phyloP scores from a whole-genome alignment of 2,329 filamentous ascomycete species.

The Fusarium sacchari region DNA sequence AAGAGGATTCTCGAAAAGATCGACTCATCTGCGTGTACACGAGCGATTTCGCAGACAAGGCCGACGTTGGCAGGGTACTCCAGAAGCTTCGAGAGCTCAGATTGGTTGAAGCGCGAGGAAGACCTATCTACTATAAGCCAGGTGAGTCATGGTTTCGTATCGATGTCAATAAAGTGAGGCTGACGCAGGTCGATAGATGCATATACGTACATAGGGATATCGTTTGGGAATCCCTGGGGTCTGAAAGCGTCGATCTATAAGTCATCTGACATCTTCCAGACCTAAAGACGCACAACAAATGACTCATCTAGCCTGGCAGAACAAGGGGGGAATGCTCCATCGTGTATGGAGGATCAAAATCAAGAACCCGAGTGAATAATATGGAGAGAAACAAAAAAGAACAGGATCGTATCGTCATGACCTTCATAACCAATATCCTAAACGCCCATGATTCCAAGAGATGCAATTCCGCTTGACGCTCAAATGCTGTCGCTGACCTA shows the following conservation, averaged over 20 bases:
- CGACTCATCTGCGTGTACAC: conserved; percentile 84
- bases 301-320: conserved; percentile 4
- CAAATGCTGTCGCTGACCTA: conserved; percentile 7
- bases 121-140: conserved; percentile 80
- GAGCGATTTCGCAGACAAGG: conserved; percentile 73
- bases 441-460: conserved; percentile 20
- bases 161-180: conserved; percentile 4
- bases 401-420: conserved; percentile 24
- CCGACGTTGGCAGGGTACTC: conserved; percentile 76
- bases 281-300: conserved; percentile 11
- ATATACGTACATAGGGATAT: conserved; percentile 73
- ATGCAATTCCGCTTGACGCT: conserved; percentile 14
- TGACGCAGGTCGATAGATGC: conserved; percentile 60
- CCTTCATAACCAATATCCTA: conserved; percentile 11
- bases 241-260: conserved; percentile 68
- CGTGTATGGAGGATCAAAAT: neutral
- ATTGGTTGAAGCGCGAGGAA: conserved; percentile 60
- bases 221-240: conserved; percentile 68
- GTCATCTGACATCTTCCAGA: conserved; percentile 54
- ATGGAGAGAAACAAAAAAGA: conserved; percentile 2
- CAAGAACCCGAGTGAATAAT: neutral
- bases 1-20: conserved; percentile 51
- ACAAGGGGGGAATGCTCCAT: neutral
- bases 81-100: conserved; percentile 69
- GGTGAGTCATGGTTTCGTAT: conserved; percentile 57